phyloP scores from a whole-genome alignment of 1,284 basidiomycete genomes.

The Cryptococcus sp. region DNA sequence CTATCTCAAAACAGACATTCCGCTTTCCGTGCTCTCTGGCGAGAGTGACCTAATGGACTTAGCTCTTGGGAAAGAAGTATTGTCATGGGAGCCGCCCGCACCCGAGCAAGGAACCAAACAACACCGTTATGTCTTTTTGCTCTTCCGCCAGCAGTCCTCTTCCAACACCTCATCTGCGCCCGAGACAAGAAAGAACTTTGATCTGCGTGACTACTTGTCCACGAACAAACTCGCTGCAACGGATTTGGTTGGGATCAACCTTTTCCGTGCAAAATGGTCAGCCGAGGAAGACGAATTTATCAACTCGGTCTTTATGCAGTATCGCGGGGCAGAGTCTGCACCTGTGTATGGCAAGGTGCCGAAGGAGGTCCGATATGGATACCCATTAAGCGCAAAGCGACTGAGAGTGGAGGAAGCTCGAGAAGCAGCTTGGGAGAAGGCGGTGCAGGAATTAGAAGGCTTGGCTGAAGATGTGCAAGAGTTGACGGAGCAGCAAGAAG shows the following conservation, averaged over 20 bases:
- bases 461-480: conserved; percentile 13
- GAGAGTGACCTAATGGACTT: conserved; percentile 48
- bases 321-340: conserved; percentile 54
- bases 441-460: conserved; percentile 28
- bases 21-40: conserved; percentile 65
- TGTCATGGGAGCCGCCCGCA: conserved; percentile 45
- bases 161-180: conserved; percentile 4
- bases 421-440: conserved; percentile 32
- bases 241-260: conserved; percentile 35
- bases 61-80: conserved; percentile 30
- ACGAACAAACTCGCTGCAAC: conserved; percentile 12
- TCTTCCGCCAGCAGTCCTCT: conserved; percentile 31
- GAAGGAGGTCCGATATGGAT: conserved; percentile 52
- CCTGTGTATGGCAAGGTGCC: conserved; percentile 66
- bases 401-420: conserved; percentile 26
- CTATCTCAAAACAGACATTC: conserved; percentile 85
- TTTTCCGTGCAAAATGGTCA: conserved; percentile 42
- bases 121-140: conserved; percentile 43
- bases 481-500: not conserved
- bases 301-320: conserved; percentile 25
- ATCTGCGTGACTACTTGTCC: conserved; percentile 32
- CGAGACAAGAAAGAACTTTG: conserved; percentile 31
- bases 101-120: conserved; percentile 38
- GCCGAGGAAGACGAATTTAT: conserved; percentile 33
- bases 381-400: conserved; percentile 38